Base-by-base conservation (phyloP, 805 yeast genomes). In the Metschnikowia noctiluminum region DNA sequence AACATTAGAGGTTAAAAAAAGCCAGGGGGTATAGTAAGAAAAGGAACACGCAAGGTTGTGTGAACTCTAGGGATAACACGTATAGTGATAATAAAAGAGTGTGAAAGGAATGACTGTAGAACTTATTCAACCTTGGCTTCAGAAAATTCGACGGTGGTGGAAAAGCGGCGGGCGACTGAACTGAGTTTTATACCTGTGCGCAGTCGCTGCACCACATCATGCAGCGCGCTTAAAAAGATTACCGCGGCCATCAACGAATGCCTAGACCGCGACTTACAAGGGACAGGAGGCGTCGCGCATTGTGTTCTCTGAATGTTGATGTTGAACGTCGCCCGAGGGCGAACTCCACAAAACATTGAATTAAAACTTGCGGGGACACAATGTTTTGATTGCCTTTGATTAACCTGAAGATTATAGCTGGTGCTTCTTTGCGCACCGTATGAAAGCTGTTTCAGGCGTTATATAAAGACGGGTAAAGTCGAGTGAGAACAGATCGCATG, bases 61-160 rank as follows among this genome's bases (percentile, higher is more conserved):
- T 47, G 49, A 28, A 27, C 51, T 58, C 65, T 62, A 60, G 60
- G 63, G 64, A 38, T 30, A 14, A 6, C 37, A 36, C 35, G 28
- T 21, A 9, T 3, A 13, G 21, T 9, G 38, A 35, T 28, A 35
- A 48, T 37, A 38, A 48, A 48, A 43, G 51, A 48, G 43, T 46
- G 39, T 28, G 49, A 57, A 68, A 67, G 68, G 73, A 69, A 62
- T 56, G 74, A 70, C 71, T 66, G 65, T 64, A 65, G 70, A 60
- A 59, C 40, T 56, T 56, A 57, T 55, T 53, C 47, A 52, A 55
- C 57, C 60, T 54, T 53, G 48, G 47, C 21, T 27, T 27, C 13
- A 37, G 43, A 46, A 49, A 45, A 51, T 44, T 44, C 53, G 52
- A 49, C 31, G 28, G 8, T 12, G 7, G 35, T 13, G 15, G 36